A percentile compares a stretch with the other conserved stretches of the same genome.
phyloP scores from a whole-genome alignment of 768 basidiomycete species.

The Pisolithus albus region DNA sequence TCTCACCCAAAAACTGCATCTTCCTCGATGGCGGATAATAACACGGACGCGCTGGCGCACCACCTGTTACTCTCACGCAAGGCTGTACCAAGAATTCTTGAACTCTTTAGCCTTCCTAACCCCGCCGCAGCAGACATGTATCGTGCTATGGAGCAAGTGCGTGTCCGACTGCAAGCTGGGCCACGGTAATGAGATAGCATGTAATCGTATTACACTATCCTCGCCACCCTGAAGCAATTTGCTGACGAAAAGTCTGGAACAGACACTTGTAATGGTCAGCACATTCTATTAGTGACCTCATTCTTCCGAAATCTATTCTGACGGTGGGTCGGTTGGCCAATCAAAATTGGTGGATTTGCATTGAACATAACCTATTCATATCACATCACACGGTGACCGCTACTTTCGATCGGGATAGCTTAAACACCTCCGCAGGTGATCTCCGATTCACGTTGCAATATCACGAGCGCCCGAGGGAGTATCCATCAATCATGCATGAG shows the following conservation, averaged over 20 bases:
- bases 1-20: slow-evolving; percentile 1
- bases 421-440: no score
- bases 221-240: not conserved
- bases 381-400: not conserved
- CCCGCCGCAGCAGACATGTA: slow-evolving; percentile 45
- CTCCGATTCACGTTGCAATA: no score
- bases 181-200: slow-evolving; percentile 2
- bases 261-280: not conserved
- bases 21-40: not conserved
- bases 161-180: slow-evolving; percentile 20
- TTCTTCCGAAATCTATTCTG: not conserved
- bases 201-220: not conserved
- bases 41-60: slow-evolving; percentile 9
- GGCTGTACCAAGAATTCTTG: slow-evolving; percentile 46
- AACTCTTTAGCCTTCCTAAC: slow-evolving; percentile 39
- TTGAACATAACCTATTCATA: not conserved
- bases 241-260: not conserved
- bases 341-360: not conserved
- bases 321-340: not conserved
- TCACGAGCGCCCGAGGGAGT: no score
- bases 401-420: not conserved
- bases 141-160: slow-evolving; percentile 59
- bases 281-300: no score
- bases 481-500: no score
- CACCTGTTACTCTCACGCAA: slow-evolving; percentile 44